phyloP scores from a whole-genome alignment of 345 rosid species.

The Clausena lansium region DNA sequence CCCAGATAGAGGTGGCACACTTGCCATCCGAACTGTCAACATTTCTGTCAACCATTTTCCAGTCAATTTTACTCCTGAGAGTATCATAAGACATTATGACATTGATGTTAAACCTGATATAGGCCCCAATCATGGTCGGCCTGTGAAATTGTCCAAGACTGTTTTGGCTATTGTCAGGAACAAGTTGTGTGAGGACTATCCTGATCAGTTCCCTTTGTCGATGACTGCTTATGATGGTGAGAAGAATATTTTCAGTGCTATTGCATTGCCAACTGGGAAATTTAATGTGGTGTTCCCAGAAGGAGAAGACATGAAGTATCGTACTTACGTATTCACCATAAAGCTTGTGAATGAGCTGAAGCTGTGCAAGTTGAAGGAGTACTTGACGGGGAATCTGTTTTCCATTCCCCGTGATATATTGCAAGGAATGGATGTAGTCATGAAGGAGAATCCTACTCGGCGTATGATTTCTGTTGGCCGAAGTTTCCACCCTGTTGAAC shows the following conservation, averaged over 20 bases:
- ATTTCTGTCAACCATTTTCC: slow-evolving; percentile 69
- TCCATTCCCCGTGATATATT: slow-evolving; percentile 65
- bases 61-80: slow-evolving; percentile 47
- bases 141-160: slow-evolving; percentile 42
- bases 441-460: slow-evolving; percentile 81
- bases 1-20: slow-evolving; percentile 66
- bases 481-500: slow-evolving; percentile 43
- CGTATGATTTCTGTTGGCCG: slow-evolving; percentile 65
- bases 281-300: slow-evolving; percentile 39
- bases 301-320: slow-evolving; percentile 41
- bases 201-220: slow-evolving; percentile 40
- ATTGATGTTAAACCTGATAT: slow-evolving; percentile 49
- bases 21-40: slow-evolving; percentile 29
- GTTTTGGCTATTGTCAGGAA: slow-evolving; percentile 46
- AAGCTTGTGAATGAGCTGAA: slow-evolving; percentile 66
- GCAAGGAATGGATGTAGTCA: slow-evolving; percentile 88
- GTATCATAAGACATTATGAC: slow-evolving; percentile 59
- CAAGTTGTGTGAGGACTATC: slow-evolving; percentile 50
- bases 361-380: slow-evolving; percentile 58
- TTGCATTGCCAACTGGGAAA: slow-evolving; percentile 47
- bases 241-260: slow-evolving; percentile 77
- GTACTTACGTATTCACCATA: slow-evolving; percentile 37
- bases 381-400: slow-evolving; percentile 35
- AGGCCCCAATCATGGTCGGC: slow-evolving; percentile 26
- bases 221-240: slow-evolving; percentile 86